Percentiles rank a stretch among this genome's conserved stretches.
phyloP scores from a whole-genome alignment of 192 early-diverging fungal genomes.

The Dimargaris cristalligena region DNA sequence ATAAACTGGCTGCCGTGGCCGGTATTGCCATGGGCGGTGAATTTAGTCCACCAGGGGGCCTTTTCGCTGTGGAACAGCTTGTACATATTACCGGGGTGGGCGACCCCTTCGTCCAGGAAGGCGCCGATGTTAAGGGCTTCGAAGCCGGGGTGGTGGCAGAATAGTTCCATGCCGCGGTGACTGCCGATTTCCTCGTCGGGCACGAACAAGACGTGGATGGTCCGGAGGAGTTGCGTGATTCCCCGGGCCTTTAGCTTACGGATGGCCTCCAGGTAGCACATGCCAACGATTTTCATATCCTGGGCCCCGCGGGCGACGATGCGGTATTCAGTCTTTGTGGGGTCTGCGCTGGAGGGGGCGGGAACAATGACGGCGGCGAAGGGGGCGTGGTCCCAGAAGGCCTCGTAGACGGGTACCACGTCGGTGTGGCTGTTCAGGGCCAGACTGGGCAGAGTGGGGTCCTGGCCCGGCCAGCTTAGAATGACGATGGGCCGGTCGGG shows the following conservation, averaged over 20 bases:
- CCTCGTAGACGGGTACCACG: slow-evolving; percentile 72
- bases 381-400: slow-evolving; percentile 58
- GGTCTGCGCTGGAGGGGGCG: no score
- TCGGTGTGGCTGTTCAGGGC: slow-evolving; percentile 79
- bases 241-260: slow-evolving; percentile 37
- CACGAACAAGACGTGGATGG: slow-evolving; percentile 61
- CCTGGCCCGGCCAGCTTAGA: slow-evolving; percentile 44
- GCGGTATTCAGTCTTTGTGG: slow-evolving; percentile 33
- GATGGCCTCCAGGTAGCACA: slow-evolving; percentile 68
- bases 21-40: slow-evolving; percentile 49
- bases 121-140: slow-evolving; percentile 56
- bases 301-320: slow-evolving; percentile 75
- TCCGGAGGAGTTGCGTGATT: slow-evolving; percentile 33
- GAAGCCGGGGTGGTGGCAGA: slow-evolving; percentile 51
- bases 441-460: slow-evolving; percentile 37
- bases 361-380: slow-evolving; percentile 44
- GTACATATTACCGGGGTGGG: slow-evolving; percentile 40
- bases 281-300: slow-evolving; percentile 86
- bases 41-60: slow-evolving; percentile 65
- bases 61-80: slow-evolving; percentile 78
- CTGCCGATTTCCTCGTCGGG: slow-evolving; percentile 83
- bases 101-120: slow-evolving; percentile 73
- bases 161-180: slow-evolving; percentile 52
- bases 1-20: slow-evolving; percentile 81
- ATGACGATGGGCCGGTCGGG: slow-evolving; percentile 56